Evolutionary conservation across 1,284 basidiomycete genomes (phyloP).

Genomic region (Sanghuangporus sanghuang): DNA sequence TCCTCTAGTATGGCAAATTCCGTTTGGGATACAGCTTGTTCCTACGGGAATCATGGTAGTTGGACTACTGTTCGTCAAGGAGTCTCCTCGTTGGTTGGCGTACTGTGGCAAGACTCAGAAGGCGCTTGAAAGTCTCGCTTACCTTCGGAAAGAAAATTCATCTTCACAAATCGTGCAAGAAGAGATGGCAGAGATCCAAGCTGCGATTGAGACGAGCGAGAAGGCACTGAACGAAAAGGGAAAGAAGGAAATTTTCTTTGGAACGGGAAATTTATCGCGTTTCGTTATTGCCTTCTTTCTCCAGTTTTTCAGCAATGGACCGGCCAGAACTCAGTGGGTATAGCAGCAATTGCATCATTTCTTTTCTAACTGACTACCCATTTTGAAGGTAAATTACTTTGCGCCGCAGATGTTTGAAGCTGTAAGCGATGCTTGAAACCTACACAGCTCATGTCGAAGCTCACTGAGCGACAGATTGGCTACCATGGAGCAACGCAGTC

Average conservation of each 20-base stretch:
- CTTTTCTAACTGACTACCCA: background rate
- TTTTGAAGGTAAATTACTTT: conserved; percentile 43
- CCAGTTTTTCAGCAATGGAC: conserved; percentile 63
- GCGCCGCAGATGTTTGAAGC: conserved; percentile 70
- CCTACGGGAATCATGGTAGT: conserved; percentile 74
- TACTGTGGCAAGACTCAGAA: conserved; percentile 31
- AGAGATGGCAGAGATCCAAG: conserved; percentile 61
- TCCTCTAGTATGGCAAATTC: conserved; percentile 61
- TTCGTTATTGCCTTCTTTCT: conserved; percentile 65
- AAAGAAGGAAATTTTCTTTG: conserved; percentile 62
- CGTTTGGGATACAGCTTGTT: conserved; percentile 72
- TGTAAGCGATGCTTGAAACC: conserved; percentile 40
- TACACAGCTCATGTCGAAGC: conserved; percentile 5
- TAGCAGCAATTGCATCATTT: background rate
- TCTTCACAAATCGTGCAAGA: conserved; percentile 45
- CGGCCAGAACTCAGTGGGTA: conserved; percentile 53
- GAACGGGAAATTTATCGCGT: conserved; percentile 67
- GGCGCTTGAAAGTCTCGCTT: conserved; percentile 34
- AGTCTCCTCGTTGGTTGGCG: conserved; percentile 34
- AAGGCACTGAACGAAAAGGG: conserved; percentile 51
- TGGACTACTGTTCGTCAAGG: conserved; percentile 66
- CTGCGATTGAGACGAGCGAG: conserved; percentile 61
- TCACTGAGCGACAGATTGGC: conserved; percentile 41
- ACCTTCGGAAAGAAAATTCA: conserved; percentile 51
- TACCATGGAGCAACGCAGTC: conserved; percentile 54